Evolutionary conservation across 805 yeast genomes (phyloP), one percentile per base, ranked within the genome.

Genomic region (Wickerhamiella siamensis): DNA sequence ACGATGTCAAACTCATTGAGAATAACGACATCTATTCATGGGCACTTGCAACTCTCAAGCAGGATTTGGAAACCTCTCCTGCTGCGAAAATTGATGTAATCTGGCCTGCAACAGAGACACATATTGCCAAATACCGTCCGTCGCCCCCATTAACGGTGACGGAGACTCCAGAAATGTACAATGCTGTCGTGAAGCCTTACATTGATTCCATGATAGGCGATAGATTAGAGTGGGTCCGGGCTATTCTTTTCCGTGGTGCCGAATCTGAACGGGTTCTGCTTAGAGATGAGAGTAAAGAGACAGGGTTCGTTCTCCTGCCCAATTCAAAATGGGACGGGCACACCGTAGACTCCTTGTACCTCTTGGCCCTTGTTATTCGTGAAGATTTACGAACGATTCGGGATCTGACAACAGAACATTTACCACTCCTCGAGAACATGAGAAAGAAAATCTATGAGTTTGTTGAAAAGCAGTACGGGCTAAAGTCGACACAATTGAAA

Each of bases 291-390:
- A 72, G 72, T 17, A 53, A 60, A 10, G 49, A 52, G 0, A 57
- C 56, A 34, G 86, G 87, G 16, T 83, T 82, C 54, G 74, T 86
- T 4, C 61, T 91, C 36, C 65, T 87, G 33, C 97, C 97, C 0
- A 96, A 88, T 60, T 83, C 88, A 46, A 87, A 87, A 57, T 91
- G 98, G 98, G 95, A 88, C 57, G 77, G 81, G 3, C 63, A 68
- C 39, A 74, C 75, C 22, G 50, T 79, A 55, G 83, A 75, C 20
- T 60, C 88, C 3, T 62, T 91, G 42, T 86, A 91, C 56, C 62
- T 88, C 50, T 77, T 83, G 40, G 80, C 82, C 6, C 77, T 88
- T 45, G 87, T 79, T 3, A 72, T 71, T 47, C 65, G 88, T 42
- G 66, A 63, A 1, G 86, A 81, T 49, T 71, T 88, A 12, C 64